Conservation (phyloP, 139 green algal species). For the Mesostigma viride region DNA sequence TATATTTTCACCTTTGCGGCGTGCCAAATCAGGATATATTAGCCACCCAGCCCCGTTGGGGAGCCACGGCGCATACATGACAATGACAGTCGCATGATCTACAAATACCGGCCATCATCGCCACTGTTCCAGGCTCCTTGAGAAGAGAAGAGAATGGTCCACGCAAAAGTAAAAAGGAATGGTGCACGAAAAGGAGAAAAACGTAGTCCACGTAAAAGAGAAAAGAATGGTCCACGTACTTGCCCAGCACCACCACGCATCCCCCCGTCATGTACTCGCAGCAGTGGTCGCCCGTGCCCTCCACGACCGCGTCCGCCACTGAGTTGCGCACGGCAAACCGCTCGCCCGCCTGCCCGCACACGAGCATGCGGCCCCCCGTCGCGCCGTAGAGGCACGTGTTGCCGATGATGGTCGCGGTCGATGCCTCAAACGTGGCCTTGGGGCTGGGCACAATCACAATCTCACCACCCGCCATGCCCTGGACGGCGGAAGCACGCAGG, state of each 20-base stretch:
- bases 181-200: no score
- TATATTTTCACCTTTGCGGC: no score
- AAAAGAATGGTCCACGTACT: slow-evolving; percentile 17
- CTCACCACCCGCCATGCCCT: slow-evolving; percentile 87
- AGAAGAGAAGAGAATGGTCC: no score
- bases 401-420: slow-evolving; percentile 69
- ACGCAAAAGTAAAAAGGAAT: no score
- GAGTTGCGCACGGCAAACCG: slow-evolving; percentile 86
- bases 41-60: no score
- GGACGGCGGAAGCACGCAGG: background rate
- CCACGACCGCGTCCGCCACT: slow-evolving; percentile 80
- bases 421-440: slow-evolving; percentile 42
- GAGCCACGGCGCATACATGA: no score
- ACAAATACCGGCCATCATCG: no score
- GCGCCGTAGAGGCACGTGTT: slow-evolving; percentile 99
- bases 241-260: slow-evolving; percentile 52
- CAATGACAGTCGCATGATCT: no score
- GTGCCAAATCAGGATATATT: no score
- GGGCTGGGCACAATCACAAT: slow-evolving; percentile 76
- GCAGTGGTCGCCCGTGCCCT: slow-evolving; percentile 94
- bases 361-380: slow-evolving; percentile 86
- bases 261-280: slow-evolving; percentile 98
- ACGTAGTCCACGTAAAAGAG: no score
- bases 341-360: slow-evolving; percentile 76
- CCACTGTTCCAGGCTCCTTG: no score